These are phyloP conservation scores for Colletotrichum falcatum DNA, from an alignment of 2,329 filamentous ascomycete genomes.

Conservation along the genomic window DNA sequence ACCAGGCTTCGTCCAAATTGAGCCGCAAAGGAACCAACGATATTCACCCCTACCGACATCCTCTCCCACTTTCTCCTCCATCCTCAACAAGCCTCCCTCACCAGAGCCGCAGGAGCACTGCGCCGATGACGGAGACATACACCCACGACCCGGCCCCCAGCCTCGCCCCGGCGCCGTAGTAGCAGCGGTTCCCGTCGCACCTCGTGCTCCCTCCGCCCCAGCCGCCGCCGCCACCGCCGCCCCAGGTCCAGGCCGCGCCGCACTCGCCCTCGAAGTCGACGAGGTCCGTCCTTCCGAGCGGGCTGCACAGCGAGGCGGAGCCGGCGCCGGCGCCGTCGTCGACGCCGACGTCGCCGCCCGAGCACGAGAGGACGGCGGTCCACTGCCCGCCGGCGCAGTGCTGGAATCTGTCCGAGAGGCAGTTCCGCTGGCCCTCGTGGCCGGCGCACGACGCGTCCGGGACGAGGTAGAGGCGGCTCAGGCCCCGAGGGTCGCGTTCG, in stretches of 20 bases:
- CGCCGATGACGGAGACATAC: constrained; percentile 10
- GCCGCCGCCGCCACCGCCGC: background rate
- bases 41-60: background rate
- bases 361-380: constrained; percentile 49
- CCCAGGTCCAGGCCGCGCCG: constrained; percentile 22
- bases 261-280: constrained; percentile 36
- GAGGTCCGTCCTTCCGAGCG: constrained; percentile 28
- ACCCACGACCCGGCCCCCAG: constrained; percentile 20
- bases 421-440: constrained; percentile 66
- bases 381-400: constrained; percentile 62
- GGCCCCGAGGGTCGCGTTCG: constrained; percentile 8
- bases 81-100: background rate
- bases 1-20: background rate
- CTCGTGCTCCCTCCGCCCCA: background rate
- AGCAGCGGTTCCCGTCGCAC: constrained; percentile 28
- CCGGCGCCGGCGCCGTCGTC: background rate
- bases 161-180: constrained; percentile 23
- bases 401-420: constrained; percentile 62
- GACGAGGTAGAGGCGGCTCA: constrained; percentile 45
- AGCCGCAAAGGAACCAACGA: background rate
- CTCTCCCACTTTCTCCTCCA: too few species aligned
- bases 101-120: constrained; percentile 10
- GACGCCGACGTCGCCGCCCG: background rate
- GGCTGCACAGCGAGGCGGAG: constrained; percentile 11
- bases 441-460: constrained; percentile 55